Evolutionary conservation across 768 basidiomycete genomes (phyloP).

Genomic region (Gymnopilus junonius): DNA sequence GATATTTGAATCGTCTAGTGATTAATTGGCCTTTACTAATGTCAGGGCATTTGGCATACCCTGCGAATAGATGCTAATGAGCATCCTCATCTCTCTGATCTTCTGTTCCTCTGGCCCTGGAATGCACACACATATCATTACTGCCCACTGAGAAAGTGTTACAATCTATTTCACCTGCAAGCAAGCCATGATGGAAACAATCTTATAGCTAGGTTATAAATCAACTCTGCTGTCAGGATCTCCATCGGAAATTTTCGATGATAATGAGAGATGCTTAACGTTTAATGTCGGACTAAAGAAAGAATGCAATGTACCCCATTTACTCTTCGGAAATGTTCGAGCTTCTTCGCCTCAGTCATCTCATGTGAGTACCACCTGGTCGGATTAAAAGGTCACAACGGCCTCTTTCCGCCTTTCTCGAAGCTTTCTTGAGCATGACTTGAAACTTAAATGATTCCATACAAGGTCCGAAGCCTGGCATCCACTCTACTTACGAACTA

Average conservation of each 20-base stretch:
- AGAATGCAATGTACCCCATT: background rate
- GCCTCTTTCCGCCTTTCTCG: background rate
- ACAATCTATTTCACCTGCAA: background rate
- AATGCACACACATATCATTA: background rate
- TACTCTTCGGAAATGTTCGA: background rate
- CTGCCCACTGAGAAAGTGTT: background rate
- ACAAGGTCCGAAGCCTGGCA: background rate
- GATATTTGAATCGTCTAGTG: background rate
- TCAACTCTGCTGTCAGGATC: background rate
- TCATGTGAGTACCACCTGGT: background rate
- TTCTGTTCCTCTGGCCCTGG: background rate
- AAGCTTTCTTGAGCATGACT: background rate
- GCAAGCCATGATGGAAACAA: too few species aligned
- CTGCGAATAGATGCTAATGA: background rate
- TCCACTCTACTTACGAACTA: background rate
- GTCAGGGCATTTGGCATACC: background rate
- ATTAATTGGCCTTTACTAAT: background rate
- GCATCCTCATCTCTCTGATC: background rate
- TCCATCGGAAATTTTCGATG: background rate
- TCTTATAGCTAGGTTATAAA: background rate
- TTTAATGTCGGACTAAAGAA: background rate
- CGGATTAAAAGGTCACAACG: background rate
- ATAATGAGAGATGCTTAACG: background rate
- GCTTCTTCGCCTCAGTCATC: background rate
- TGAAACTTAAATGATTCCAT: background rate